These are phyloP conservation scores for Haplographium delicatum DNA, from an alignment of 495 filamentous ascomycete species.

Conservation along the genomic window DNA sequence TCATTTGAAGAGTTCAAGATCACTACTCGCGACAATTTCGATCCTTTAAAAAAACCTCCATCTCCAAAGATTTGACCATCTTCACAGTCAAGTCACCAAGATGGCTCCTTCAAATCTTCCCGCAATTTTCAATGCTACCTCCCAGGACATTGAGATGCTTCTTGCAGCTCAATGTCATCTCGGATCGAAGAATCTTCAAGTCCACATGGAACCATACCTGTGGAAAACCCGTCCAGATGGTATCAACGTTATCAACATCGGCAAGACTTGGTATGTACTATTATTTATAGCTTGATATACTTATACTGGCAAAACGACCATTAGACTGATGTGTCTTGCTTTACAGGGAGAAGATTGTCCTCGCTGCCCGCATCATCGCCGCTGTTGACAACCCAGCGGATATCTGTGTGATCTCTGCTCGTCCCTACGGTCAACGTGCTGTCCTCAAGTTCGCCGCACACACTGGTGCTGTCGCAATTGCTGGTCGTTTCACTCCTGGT, in stretches of 20 bases:
- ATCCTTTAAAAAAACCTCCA: slow-evolving; percentile 6
- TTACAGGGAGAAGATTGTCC: slow-evolving; percentile 95
- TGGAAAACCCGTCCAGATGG: slow-evolving; percentile 98
- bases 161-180: slow-evolving; percentile 94
- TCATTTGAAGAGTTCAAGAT: slow-evolving; percentile 9
- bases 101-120: slow-evolving; percentile 94
- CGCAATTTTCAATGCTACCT: slow-evolving; percentile 68
- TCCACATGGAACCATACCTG: slow-evolving; percentile 99
- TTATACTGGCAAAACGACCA: background rate
- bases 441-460: slow-evolving; percentile 98
- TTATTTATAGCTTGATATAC: background rate
- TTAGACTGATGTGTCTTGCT: slow-evolving; percentile 29
- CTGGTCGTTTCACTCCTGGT: slow-evolving; percentile 98
- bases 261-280: slow-evolving; percentile 91
- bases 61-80: slow-evolving; percentile 12
- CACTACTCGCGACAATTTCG: slow-evolving; percentile 3
- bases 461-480: slow-evolving; percentile 96
- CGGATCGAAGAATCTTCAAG: slow-evolving; percentile 96
- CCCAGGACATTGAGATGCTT: slow-evolving; percentile 95
- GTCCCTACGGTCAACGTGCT: slow-evolving; percentile 98
- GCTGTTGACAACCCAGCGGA: slow-evolving; percentile 99
- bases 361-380: slow-evolving; percentile 96
- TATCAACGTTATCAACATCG: slow-evolving; percentile 97
- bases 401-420: slow-evolving; percentile 97
- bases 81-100: slow-evolving; percentile 49